Conservation (phyloP, 1,139 yeast species). For the Zhuliangozyma blackwelliae region DNA sequence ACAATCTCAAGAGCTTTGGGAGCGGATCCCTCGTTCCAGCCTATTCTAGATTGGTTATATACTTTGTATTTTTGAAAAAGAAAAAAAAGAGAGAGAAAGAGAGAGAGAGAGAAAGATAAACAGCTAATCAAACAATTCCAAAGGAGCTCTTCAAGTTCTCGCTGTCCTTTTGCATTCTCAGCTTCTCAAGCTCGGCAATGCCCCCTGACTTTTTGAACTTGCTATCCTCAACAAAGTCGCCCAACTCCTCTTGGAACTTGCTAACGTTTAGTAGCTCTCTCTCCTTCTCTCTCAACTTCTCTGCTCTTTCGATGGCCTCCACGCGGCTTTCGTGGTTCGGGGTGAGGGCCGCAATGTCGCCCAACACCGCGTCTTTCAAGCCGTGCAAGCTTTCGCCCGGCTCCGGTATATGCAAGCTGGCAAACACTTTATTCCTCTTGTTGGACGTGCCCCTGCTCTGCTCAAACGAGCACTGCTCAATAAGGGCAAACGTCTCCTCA, state of each 20-base stretch:
- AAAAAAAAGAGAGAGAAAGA: too few species aligned
- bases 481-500: conserved; percentile 73
- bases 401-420: conserved; percentile 48
- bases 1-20: too few species aligned
- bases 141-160: conserved; percentile 54
- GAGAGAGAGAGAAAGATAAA: too few species aligned
- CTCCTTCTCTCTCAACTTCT: conserved; percentile 71
- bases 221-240: conserved; percentile 73
- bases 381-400: conserved; percentile 65
- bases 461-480: conserved; percentile 78
- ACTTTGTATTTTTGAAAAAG: too few species aligned
- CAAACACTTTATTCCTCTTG: conserved; percentile 35
- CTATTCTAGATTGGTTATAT: too few species aligned
- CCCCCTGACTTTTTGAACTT: conserved; percentile 84
- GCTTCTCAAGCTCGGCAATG: conserved; percentile 75
- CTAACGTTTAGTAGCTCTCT: conserved; percentile 52
- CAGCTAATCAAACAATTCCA: conserved; percentile 20
- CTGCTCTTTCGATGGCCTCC: conserved; percentile 87
- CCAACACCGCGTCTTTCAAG: conserved; percentile 73
- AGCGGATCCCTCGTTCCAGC: too few species aligned
- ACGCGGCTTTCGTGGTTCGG: conserved; percentile 84
- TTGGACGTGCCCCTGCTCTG: conserved; percentile 45
- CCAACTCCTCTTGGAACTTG: conserved; percentile 84
- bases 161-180: conserved; percentile 62
- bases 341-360: conserved; percentile 70